Evolutionary conservation across 2,329 filamentous ascomycete genomes (phyloP).

Genomic region (Nemania serpens): DNA sequence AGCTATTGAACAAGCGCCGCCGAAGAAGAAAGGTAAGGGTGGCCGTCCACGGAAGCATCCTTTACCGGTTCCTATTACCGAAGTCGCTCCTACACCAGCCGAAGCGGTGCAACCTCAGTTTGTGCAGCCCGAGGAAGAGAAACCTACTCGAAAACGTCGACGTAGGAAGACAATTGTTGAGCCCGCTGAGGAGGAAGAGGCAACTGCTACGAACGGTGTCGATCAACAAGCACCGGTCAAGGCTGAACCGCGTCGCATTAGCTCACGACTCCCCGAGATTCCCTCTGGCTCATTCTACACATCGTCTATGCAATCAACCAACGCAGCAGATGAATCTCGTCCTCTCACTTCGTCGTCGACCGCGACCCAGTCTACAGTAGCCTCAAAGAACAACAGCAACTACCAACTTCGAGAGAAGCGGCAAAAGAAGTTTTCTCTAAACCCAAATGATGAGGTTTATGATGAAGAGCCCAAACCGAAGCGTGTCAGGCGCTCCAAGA

Average conservation of each 20-base stretch:
- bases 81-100: constrained; percentile 26
- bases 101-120: constrained; percentile 25
- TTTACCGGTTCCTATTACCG: constrained; percentile 30
- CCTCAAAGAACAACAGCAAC: constrained; percentile 49
- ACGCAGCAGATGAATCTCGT: constrained; percentile 51
- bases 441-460: constrained; percentile 50
- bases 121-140: constrained; percentile 21
- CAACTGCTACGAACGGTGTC: constrained; percentile 22
- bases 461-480: constrained; percentile 39
- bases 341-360: constrained; percentile 60
- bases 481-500: constrained; percentile 39
- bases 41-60: constrained; percentile 40
- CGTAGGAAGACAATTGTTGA: constrained; percentile 25
- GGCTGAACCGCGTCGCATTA: constrained; percentile 24
- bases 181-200: constrained; percentile 25
- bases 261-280: constrained; percentile 43
- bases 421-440: constrained; percentile 58
- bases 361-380: constrained; percentile 52
- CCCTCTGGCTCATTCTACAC: constrained; percentile 48
- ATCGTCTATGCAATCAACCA: constrained; percentile 43
- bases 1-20: constrained; percentile 31
- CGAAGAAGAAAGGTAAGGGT: constrained; percentile 41
- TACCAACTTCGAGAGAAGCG: constrained; percentile 59
- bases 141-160: constrained; percentile 37
- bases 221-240: constrained; percentile 22